Conservation (phyloP, 1,284 basidiomycete genomes). For the Puccinia coronata region DNA sequence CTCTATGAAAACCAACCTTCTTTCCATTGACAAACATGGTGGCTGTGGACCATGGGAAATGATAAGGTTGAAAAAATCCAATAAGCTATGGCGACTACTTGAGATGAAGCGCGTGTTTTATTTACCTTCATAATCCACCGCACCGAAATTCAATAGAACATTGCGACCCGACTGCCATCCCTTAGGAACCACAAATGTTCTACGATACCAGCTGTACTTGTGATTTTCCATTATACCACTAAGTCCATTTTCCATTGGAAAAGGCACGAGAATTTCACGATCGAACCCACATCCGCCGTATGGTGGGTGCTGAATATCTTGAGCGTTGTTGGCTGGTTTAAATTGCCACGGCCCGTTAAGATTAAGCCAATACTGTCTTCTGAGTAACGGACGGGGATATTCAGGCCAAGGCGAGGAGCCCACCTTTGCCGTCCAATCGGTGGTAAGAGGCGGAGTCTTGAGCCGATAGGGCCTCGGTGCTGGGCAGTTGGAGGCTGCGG, state of each 20-base stretch:
- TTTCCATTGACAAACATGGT: constrained; percentile 50
- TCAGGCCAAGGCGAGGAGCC: constrained; percentile 35
- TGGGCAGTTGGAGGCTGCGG: neutral
- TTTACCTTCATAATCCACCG: constrained; percentile 47
- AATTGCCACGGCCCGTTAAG: constrained; percentile 49
- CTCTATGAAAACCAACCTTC: constrained; percentile 48
- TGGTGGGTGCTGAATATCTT: constrained; percentile 30
- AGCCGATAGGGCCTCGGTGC: constrained; percentile 14
- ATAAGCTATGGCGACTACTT: neutral
- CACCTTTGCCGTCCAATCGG: constrained; percentile 42
- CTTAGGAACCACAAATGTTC: constrained; percentile 16
- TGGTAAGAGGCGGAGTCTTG: constrained; percentile 34
- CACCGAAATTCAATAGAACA: constrained; percentile 40
- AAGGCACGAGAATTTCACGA: constrained; percentile 35
- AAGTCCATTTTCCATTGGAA: constrained; percentile 39
- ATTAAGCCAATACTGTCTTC: constrained; percentile 31
- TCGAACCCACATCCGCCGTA: constrained; percentile 22
- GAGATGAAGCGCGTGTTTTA: too few relatives aligned
- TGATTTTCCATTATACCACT: constrained; percentile 48
- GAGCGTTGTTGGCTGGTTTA: constrained; percentile 26
- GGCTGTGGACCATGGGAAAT: constrained; percentile 19
- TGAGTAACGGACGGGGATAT: constrained; percentile 37
- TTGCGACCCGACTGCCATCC: constrained; percentile 23
- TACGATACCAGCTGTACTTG: constrained; percentile 39
- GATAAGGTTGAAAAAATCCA: too few relatives aligned